Percentiles rank a stretch among this genome's conserved stretches.
Conservation (phyloP, 352 stramenopile genomes). For the Pythium aristosporum region DNA sequence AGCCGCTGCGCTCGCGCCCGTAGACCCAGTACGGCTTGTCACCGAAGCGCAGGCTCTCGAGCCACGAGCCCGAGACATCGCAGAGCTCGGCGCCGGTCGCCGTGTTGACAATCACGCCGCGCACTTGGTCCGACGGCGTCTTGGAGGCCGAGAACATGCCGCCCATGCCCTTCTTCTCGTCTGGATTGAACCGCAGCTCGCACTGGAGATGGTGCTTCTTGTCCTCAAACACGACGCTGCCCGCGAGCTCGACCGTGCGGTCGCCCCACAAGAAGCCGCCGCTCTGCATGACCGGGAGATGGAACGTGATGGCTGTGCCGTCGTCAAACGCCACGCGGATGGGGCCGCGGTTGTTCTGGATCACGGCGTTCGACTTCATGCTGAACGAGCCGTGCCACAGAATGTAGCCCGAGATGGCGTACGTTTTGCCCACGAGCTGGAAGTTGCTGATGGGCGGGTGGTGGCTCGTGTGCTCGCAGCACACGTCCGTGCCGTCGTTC, state of each 20-base stretch:
- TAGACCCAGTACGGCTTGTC: conserved; percentile 77
- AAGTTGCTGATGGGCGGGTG: conserved; percentile 86
- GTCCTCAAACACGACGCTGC: conserved; percentile 74
- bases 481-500: conserved; percentile 79
- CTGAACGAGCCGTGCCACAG: conserved; percentile 77
- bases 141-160: conserved; percentile 81
- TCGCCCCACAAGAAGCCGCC: conserved; percentile 81
- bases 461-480: conserved; percentile 84
- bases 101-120: conserved; percentile 67
- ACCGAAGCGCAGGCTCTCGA: conserved; percentile 69
- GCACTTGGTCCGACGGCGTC: conserved; percentile 72
- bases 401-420: conserved; percentile 67
- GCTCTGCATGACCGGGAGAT: conserved; percentile 70
- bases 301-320: conserved; percentile 67
- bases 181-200: conserved; percentile 79
- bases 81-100: conserved; percentile 61
- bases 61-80: conserved; percentile 74
- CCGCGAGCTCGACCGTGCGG: conserved; percentile 75
- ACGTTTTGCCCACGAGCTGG: conserved; percentile 73
- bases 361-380: conserved; percentile 84
- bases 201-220: conserved; percentile 66
- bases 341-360: conserved; percentile 77
- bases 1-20: conserved; percentile 54
- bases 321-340: conserved; percentile 73
- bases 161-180: conserved; percentile 86